These are phyloP conservation scores for Nakazawaea molendinolei DNA, from an alignment of 805 yeast genomes.

Conservation along the genomic window DNA sequence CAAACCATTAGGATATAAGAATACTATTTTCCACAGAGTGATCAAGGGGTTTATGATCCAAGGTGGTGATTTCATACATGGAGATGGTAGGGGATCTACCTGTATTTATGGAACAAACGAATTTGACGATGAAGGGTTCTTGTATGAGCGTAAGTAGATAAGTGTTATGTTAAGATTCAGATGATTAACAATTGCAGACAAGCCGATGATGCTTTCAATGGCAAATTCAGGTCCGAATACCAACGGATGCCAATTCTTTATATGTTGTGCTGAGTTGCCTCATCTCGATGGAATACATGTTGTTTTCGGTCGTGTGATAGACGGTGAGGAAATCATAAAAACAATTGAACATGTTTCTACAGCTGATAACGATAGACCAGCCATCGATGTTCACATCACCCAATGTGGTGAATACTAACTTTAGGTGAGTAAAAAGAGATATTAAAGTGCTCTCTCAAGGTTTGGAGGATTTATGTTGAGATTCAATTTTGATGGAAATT, in stretches of 20 bases:
- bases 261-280: slow-evolving; percentile 26
- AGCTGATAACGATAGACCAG: slow-evolving; percentile 17
- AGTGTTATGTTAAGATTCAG: neutral
- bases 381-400: slow-evolving; percentile 15
- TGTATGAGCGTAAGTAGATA: slow-evolving; percentile 21
- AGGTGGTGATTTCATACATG: slow-evolving; percentile 40
- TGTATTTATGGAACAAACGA: slow-evolving; percentile 32
- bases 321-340: slow-evolving; percentile 30
- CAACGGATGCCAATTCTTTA: slow-evolving; percentile 42
- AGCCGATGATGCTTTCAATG: slow-evolving; percentile 26
- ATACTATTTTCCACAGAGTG: slow-evolving; percentile 30
- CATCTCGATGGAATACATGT: slow-evolving; percentile 41
- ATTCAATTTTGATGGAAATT: too few relatives aligned
- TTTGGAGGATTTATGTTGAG: too few relatives aligned
- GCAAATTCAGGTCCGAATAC: slow-evolving; percentile 39
- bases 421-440: too few relatives aligned
- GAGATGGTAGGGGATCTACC: slow-evolving; percentile 38
- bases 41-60: slow-evolving; percentile 37
- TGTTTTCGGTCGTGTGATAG: slow-evolving; percentile 42
- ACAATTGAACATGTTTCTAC: slow-evolving; percentile 21
- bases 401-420: slow-evolving; percentile 20
- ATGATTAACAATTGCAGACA: slow-evolving; percentile 15
- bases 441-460: too few relatives aligned
- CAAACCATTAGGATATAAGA: slow-evolving; percentile 38
- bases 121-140: slow-evolving; percentile 39